Evolutionary conservation across 176 grass and related monocot genomes (phyloP).

Genomic region (Hsuehochloa calcarea): DNA sequence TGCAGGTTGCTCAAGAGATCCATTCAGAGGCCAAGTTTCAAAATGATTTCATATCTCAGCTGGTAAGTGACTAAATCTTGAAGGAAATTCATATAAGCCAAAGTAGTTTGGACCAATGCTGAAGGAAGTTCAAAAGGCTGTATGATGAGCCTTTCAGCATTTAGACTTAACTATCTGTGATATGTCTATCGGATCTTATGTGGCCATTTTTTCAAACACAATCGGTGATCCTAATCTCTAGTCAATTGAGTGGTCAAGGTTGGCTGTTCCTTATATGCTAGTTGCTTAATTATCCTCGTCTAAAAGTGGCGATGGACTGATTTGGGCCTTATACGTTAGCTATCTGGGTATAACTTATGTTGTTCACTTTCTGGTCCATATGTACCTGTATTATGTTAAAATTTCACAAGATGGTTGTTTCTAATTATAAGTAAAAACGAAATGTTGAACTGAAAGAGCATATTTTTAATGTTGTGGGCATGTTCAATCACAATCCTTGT

Average conservation of each 20-base stretch:
- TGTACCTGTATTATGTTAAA: neutral
- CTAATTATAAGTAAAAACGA: neutral
- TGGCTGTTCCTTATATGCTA: neutral
- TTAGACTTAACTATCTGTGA: neutral
- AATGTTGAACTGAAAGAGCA: neutral
- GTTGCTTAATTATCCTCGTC: neutral
- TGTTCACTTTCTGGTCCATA: neutral
- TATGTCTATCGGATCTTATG: neutral
- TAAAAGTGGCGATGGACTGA: neutral
- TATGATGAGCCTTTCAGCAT: neutral
- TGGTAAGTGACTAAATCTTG: conserved; percentile 47
- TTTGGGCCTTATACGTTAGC: neutral
- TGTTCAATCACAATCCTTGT: neutral
- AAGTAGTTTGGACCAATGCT: neutral
- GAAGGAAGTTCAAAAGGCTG: neutral
- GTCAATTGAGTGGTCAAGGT: neutral
- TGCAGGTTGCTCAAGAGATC: conserved; percentile 86
- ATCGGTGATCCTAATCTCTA: neutral
- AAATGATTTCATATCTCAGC: conserved; percentile 75
- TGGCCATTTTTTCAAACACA: neutral
- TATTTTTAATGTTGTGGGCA: neutral
- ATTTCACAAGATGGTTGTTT: neutral
- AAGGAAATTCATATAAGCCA: neutral
- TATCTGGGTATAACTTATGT: neutral
- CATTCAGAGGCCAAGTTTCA: conserved; percentile 76